Evolutionary conservation across 192 early-diverging fungal species (phyloP).

Genomic region (Geosiphon pyriformis): DNA sequence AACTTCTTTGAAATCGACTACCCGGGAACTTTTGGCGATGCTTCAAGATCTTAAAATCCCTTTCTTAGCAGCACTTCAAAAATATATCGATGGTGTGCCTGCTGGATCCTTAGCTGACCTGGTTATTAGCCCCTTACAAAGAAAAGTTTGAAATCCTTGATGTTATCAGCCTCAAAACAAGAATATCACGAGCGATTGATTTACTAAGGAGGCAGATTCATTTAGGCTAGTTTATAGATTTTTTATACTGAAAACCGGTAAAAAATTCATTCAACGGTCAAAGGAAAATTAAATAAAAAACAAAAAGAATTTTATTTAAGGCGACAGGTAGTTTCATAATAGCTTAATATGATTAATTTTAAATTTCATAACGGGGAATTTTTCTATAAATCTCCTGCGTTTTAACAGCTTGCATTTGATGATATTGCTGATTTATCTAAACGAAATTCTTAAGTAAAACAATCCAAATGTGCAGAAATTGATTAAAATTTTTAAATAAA

Average conservation of each 20-base stretch:
- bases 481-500: too few species aligned
- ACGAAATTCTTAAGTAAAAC: too few species aligned
- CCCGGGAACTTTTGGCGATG: slow-evolving; percentile 43
- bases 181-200: slow-evolving; percentile 52
- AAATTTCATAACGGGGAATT: too few species aligned
- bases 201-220: slow-evolving; percentile 69
- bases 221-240: slow-evolving; percentile 23
- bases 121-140: slow-evolving; percentile 63
- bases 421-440: slow-evolving; percentile 57
- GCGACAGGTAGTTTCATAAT: slow-evolving; percentile 54
- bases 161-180: slow-evolving; percentile 44
- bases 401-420: slow-evolving; percentile 70
- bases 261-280: slow-evolving; percentile 64
- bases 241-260: slow-evolving; percentile 59
- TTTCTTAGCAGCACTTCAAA: slow-evolving; percentile 53
- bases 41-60: slow-evolving; percentile 62
- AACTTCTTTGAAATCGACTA: slow-evolving; percentile 48
- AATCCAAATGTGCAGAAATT: too few species aligned
- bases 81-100: slow-evolving; percentile 53
- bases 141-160: slow-evolving; percentile 64
- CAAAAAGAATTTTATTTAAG: slow-evolving; percentile 75
- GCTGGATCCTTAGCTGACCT: slow-evolving; percentile 61
- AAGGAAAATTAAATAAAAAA: slow-evolving; percentile 70
- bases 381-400: too few species aligned
- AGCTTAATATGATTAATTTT: neutral